Evolutionary conservation across 2,329 filamentous ascomycete genomes (phyloP).

Genomic region (Penicillium sp.): DNA sequence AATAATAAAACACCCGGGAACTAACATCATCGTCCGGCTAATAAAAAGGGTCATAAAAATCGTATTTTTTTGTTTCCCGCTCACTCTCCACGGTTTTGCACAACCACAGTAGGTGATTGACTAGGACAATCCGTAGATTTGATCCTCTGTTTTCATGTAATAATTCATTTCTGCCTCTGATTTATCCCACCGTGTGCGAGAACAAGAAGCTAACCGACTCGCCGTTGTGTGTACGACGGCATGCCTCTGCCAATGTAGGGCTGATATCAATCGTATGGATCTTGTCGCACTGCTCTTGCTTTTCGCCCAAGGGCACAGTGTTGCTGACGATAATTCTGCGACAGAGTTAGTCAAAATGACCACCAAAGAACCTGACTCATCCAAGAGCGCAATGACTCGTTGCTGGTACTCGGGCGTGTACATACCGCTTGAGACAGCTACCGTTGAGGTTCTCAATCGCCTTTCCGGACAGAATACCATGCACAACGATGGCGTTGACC

Average conservation of each 20-base stretch:
- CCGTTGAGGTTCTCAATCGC: conserved; percentile 83
- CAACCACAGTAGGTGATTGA: conserved; percentile 4
- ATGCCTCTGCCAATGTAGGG: conserved; percentile 61
- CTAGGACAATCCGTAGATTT: conserved; percentile 1
- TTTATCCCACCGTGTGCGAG: conserved; percentile 46
- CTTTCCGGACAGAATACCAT: conserved; percentile 84
- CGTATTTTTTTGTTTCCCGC: conserved; percentile 25
- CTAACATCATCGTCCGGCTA: conserved; percentile 8
- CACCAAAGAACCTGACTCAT: background rate
- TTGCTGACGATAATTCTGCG: conserved; percentile 83
- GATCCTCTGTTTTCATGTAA: conserved; percentile 6
- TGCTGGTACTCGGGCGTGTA: background rate
- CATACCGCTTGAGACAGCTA: conserved; percentile 57
- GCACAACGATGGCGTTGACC: conserved; percentile 92
- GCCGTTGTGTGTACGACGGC: conserved; percentile 51
- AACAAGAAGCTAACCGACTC: conserved; percentile 53
- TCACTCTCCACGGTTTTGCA: conserved; percentile 21
- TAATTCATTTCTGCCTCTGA: conserved; percentile 6
- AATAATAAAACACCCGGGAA: conserved; percentile 13
- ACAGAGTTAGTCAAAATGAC: background rate
- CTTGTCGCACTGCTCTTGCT: conserved; percentile 72
- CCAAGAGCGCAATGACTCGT: background rate
- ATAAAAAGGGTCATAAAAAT: conserved; percentile 21
- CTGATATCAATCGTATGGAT: conserved; percentile 91
- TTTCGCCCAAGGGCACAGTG: conserved; percentile 76